phyloP scores from a whole-genome alignment of 2,329 filamentous ascomycete species.

The Sphaerulina musiva region DNA sequence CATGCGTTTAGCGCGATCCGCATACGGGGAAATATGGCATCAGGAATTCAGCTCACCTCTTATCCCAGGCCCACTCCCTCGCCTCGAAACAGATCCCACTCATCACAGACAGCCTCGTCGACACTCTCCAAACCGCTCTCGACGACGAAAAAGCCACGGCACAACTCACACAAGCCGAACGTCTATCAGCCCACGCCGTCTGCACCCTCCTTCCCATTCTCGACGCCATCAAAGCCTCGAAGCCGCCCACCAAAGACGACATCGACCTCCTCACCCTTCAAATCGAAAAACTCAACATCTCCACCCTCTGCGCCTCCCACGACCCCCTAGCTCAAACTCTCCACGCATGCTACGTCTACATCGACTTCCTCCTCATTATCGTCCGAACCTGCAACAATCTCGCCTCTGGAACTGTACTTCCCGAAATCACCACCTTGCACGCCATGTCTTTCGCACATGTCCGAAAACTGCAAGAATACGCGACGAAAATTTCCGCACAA shows the following conservation, averaged over 20 bases:
- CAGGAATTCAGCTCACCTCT: neutral
- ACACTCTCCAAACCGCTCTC: slow-evolving; percentile 6
- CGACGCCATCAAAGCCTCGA: slow-evolving; percentile 4
- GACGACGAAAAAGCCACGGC: neutral
- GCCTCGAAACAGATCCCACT: slow-evolving; percentile 7
- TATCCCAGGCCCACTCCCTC: neutral
- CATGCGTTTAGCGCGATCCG: neutral
- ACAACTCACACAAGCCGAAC: slow-evolving; percentile 17
- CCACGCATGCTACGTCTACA: slow-evolving; percentile 22
- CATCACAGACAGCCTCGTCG: slow-evolving; percentile 6
- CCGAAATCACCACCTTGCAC: neutral
- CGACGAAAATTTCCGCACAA: slow-evolving; percentile 17
- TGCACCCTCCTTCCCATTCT: slow-evolving; percentile 16
- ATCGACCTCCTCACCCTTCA: slow-evolving; percentile 14
- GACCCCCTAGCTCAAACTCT: slow-evolving; percentile 17
- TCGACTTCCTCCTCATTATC: slow-evolving; percentile 26
- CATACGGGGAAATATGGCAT: neutral
- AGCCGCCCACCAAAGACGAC: slow-evolving; percentile 7
- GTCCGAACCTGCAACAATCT: slow-evolving; percentile 17
- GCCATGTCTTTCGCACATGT: slow-evolving; percentile 6
- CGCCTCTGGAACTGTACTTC: neutral
- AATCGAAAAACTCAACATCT: slow-evolving; percentile 14
- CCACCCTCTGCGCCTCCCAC: slow-evolving; percentile 8
- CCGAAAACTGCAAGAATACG: slow-evolving; percentile 21
- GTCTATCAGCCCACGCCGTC: slow-evolving; percentile 20